Evolutionary conservation across 1,284 basidiomycete species (phyloP), one percentile per base, ranked within the genome.

Genomic region (Anthracocystis walkeri): DNA sequence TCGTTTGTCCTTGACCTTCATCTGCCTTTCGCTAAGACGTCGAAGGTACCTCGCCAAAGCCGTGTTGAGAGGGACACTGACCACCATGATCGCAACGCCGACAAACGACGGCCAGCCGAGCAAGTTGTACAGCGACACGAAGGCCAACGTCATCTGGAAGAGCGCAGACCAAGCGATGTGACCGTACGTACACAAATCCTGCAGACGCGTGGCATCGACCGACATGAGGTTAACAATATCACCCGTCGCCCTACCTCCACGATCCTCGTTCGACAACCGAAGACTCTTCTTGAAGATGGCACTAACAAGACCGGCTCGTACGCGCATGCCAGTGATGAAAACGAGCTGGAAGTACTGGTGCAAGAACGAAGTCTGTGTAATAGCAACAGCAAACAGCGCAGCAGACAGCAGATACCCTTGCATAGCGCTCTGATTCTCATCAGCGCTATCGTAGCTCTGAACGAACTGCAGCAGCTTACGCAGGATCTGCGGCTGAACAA

Each of bases 171-270:
- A 93, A 14, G 89, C 87, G 87, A 93, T 90, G 72, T 87, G 87
- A 62, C 93, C 92, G 87, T 91, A 95, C 5, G 92, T 92, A 59
- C 90, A 89, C 74, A 91, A 92, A 81, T 95, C 97, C 84, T 97
- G 94, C 81, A 97, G 93, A 31, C 95, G 89, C 5, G 91, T 92
- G 18, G 94, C 90, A 85, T 97, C 95, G 0, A 94, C 95, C 4
- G 93, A 94, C 77, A 97, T 95, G 86, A 95, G 93, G 81, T 94
- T 96, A 67, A 96, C 91, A 46, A 95, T 89, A 80, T 91, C 91
- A 40, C 94, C 94, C 18, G 90, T 91, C 2, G 91, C 90, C 16
- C 95, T 90, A 14, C 93, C 90, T 50, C 93, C 91, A 18, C 92
- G 90, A 3, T 92, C 92, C 46, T 97, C 88, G 38, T 88, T 89